Evolutionary conservation across 2,329 filamentous ascomycete species (phyloP).

Genomic region (Talaromyces pinophilus): DNA sequence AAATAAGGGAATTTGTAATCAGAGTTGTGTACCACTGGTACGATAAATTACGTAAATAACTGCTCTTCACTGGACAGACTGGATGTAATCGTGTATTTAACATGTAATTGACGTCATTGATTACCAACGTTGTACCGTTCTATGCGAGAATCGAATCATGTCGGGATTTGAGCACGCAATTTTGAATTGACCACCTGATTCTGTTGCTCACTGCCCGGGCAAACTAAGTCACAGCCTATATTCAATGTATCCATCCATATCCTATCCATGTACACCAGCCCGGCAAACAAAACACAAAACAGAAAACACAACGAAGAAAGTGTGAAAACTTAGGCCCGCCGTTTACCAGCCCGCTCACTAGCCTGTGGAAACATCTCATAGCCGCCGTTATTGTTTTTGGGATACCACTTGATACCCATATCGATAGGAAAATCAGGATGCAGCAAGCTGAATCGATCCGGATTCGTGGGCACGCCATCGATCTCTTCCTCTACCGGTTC

Average conservation of each 20-base stretch:
- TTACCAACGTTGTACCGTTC: not conserved
- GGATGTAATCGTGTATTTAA: constrained; percentile 1
- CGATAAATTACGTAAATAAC: constrained; percentile 17
- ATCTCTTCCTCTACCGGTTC: constrained; percentile 35
- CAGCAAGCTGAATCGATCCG: constrained; percentile 41
- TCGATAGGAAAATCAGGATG: constrained; percentile 49
- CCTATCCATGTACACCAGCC: constrained; percentile 11
- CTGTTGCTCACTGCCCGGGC: too few relatives aligned
- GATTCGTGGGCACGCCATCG: constrained; percentile 36
- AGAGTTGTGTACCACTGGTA: not conserved
- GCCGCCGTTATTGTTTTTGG: constrained; percentile 27
- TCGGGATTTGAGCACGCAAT: constrained; percentile 13
- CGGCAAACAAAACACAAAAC: not conserved
- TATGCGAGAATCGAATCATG: not conserved
- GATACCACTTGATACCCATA: constrained; percentile 47
- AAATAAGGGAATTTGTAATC: constrained; percentile 21
- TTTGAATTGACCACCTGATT: not conserved
- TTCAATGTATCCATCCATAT: constrained; percentile 10
- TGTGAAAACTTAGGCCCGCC: constrained; percentile 2
- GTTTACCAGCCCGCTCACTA: constrained; percentile 22
- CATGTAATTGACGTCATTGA: constrained; percentile 2
- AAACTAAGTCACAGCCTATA: not conserved
- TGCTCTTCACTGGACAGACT: constrained; percentile 29
- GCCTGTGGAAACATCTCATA: constrained; percentile 31
- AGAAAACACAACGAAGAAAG: not conserved